These are phyloP conservation scores for Magnolia changhungtana DNA, from an alignment of 164 flowering plant genomes.

Conservation along the genomic window DNA sequence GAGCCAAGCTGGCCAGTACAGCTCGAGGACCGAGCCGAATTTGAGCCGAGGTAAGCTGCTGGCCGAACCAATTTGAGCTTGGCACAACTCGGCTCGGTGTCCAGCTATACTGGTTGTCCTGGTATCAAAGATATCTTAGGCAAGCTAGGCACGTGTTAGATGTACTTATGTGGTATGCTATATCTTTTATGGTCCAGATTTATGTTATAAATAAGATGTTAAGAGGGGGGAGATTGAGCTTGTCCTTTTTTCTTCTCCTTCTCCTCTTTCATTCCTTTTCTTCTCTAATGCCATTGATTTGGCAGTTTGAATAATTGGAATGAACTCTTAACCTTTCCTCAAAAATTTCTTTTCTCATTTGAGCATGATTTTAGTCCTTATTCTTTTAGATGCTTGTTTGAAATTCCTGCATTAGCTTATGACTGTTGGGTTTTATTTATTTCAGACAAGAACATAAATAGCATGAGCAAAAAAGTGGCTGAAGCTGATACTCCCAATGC, in stretches of 20 bases:
- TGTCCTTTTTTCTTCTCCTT: too few relatives aligned
- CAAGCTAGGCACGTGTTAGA: too few relatives aligned
- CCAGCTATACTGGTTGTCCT: too few relatives aligned
- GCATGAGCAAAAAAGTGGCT: background rate
- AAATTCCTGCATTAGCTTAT: background rate
- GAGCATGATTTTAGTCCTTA: background rate
- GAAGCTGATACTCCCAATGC: slow-evolving; percentile 8
- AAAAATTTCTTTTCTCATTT: background rate
- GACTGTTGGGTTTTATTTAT: background rate
- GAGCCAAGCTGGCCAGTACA: too few relatives aligned
- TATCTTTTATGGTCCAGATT: background rate
- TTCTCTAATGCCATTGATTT: background rate
- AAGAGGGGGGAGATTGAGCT: too few relatives aligned
- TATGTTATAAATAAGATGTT: background rate
- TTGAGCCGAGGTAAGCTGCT: too few relatives aligned
- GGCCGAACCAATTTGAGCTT: too few relatives aligned
- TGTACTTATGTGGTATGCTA: too few relatives aligned
- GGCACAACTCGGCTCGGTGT: too few relatives aligned
- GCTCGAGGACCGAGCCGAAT: too few relatives aligned
- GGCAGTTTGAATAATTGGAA: background rate
- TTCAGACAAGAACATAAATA: slow-evolving; percentile 14
- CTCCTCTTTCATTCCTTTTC: background rate
- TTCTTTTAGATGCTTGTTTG: background rate
- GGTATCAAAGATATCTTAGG: too few relatives aligned
- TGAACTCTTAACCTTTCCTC: background rate